Percentiles rank a stretch among this genome's conserved stretches.
Conservation (phyloP, 108 stramenopile genomes). For the Aurantiochytrium sp. region DNA sequence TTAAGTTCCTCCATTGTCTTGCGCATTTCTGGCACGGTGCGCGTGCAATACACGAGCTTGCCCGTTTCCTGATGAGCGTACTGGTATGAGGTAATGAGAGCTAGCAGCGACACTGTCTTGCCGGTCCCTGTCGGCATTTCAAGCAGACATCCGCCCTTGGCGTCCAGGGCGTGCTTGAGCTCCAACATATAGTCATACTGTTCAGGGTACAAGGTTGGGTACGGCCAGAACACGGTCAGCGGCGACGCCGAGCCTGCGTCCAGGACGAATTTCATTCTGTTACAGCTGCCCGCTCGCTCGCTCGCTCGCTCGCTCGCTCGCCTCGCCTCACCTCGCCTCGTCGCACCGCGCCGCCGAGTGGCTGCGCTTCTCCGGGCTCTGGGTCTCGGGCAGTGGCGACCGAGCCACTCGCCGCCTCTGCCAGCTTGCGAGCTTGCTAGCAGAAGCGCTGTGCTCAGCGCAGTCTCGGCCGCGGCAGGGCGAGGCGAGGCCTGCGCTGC, state of each 20-base stretch:
- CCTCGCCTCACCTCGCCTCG: too few relatives aligned
- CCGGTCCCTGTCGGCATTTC: slow-evolving; percentile 97
- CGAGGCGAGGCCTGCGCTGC: too few relatives aligned
- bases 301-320: background rate
- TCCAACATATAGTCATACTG: slow-evolving; percentile 99
- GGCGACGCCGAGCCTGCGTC: slow-evolving; percentile 53
- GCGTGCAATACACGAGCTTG: slow-evolving; percentile 97
- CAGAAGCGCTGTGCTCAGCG: too few relatives aligned
- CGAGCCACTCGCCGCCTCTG: too few relatives aligned
- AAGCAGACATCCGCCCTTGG: slow-evolving; percentile 86
- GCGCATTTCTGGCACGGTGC: slow-evolving; percentile 99
- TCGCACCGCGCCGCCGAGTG: too few relatives aligned
- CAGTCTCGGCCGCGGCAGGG: too few relatives aligned
- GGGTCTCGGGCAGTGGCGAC: too few relatives aligned
- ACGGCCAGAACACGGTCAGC: slow-evolving; percentile 97
- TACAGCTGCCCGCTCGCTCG: background rate
- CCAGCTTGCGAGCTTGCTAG: too few relatives aligned
- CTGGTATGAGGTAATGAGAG: slow-evolving; percentile 94
- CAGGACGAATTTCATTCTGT: slow-evolving; percentile 31
- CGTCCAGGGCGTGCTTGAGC: slow-evolving; percentile 89
- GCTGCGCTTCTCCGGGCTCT: too few relatives aligned
- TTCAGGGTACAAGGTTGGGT: slow-evolving; percentile 88
- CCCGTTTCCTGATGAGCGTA: slow-evolving; percentile 73
- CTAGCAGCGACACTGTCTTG: slow-evolving; percentile 83
- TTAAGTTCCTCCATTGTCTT: slow-evolving; percentile 86